Evolutionary conservation across 768 basidiomycete species (phyloP), one percentile per base, ranked within the genome.

Genomic region (Pleurotus ostreatus): DNA sequence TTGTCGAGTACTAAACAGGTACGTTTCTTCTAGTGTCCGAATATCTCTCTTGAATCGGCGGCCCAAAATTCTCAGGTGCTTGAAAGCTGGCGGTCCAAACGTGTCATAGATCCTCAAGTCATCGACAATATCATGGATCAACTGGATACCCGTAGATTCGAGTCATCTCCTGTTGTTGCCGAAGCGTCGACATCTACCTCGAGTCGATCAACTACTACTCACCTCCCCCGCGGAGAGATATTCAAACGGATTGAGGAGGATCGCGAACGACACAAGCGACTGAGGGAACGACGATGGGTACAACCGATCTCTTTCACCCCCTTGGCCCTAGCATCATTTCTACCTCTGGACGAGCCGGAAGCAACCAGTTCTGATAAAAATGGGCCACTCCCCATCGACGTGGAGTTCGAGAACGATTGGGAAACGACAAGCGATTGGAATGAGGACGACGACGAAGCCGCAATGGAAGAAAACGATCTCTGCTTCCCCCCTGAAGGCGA

Each of bases 201-300:
- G 15, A 58, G 61, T 37, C 56, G 61, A 46, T 58, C 61, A 57
- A 64, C 55, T n/a, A 61, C 65, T 22, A 67, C 62, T 56, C 61
- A 71, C 0, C 78, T 89, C 48, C 77, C 84, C 1, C 80, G 81
- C 7, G 70, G 73, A n/a, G 92, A 94, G 51, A 81, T 92, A 25
- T 80, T 92, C 65, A 85, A 88, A 57, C 86, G 92, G 11, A 93
- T 96, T 61, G 92, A 96, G 68, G 93, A 95, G 62, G 94, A 95
- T 68, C 78, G 93, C 2, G 94, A 95, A 63, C 82, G 94, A 59
- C 94, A 95, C 65, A 96, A 96, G 71, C 85, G 94, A 11, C 77
- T 96, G 2, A 84, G 93, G 46, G 94, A 96, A 68, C 83, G 90
- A 38, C 83, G 93, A 44, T 96, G 94, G 94, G 89, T 91, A n/a